Evolutionary conservation across 2,329 filamentous ascomycete species (phyloP).

Genomic region (Beauveria varroae): DNA sequence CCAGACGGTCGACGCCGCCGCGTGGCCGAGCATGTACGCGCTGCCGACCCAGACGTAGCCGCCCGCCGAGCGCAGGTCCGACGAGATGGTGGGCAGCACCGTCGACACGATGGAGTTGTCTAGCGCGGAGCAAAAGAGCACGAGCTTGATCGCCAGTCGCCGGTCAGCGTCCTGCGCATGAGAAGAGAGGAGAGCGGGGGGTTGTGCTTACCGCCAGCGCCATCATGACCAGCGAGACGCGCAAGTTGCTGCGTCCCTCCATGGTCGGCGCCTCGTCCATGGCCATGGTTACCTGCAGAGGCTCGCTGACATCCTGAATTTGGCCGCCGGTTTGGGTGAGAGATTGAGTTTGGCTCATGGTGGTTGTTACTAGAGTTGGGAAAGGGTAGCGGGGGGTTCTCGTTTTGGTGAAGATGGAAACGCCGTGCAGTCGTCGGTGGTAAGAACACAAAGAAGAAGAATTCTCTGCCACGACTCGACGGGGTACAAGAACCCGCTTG

Average conservation of each 20-base stretch:
- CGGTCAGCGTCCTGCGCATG: too few relatives aligned
- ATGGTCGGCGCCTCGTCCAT: constrained; percentile 1
- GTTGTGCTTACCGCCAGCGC: constrained; percentile 1
- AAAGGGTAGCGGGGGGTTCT: too few relatives aligned
- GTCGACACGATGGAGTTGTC: constrained; percentile 12
- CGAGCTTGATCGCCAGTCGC: background rate
- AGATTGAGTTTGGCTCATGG: constrained; percentile 5
- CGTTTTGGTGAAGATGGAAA: too few relatives aligned
- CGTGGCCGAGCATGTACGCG: constrained; percentile 60
- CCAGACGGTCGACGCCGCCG: constrained; percentile 56
- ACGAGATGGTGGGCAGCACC: constrained; percentile 44
- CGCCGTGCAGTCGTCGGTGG: too few relatives aligned
- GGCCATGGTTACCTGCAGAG: background rate
- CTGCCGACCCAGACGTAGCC: constrained; percentile 67
- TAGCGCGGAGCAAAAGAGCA: constrained; percentile 9
- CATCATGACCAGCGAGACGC: constrained; percentile 2
- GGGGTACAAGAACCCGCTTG: background rate
- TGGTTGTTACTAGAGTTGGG: background rate
- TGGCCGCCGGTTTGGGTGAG: background rate
- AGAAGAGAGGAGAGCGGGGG: too few relatives aligned
- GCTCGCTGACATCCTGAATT: background rate
- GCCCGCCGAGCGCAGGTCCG: constrained; percentile 50
- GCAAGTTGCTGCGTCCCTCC: constrained; percentile 3
- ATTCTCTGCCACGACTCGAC: background rate
- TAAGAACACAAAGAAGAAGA: too few relatives aligned